Percentiles rank a stretch among this genome's conserved stretches.
These are phyloP conservation scores for Eucalyptus leucophloia DNA, from an alignment of 345 rosid species.

Conservation along the genomic window DNA sequence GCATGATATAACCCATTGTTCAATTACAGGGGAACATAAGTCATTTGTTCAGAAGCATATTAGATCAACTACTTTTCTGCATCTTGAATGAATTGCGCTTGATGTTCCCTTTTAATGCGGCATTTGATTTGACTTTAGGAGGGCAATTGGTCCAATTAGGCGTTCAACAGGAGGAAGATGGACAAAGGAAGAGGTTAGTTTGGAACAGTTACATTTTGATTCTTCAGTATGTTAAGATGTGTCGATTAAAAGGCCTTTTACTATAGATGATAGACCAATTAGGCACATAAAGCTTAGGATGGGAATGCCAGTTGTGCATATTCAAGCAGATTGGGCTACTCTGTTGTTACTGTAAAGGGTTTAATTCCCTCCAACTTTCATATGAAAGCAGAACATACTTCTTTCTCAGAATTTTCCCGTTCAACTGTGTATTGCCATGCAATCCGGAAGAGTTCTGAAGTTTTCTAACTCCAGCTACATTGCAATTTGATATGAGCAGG, in stretches of 20 bases:
- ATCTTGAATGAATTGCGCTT: background rate
- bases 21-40: background rate
- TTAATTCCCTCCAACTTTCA: background rate
- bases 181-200: slow-evolving; percentile 35
- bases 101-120: background rate
- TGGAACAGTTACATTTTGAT: background rate
- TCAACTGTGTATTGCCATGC: background rate
- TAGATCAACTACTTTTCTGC: background rate
- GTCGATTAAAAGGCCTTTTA: background rate
- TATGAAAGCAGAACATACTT: background rate
- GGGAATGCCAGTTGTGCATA: background rate
- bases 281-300: background rate
- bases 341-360: background rate
- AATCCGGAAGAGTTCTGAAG: background rate
- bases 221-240: background rate
- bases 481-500: background rate
- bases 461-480: background rate
- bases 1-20: background rate
- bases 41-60: background rate
- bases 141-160: slow-evolving; percentile 22
- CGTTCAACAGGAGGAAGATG: slow-evolving; percentile 24
- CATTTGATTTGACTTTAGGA: slow-evolving; percentile 2
- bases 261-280: background rate
- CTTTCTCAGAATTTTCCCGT: background rate
- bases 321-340: background rate